Evolutionary conservation across 202 grass and related monocot genomes (phyloP), one percentile per base, ranked within the genome.

Genomic region (Eragrostis tef): DNA sequence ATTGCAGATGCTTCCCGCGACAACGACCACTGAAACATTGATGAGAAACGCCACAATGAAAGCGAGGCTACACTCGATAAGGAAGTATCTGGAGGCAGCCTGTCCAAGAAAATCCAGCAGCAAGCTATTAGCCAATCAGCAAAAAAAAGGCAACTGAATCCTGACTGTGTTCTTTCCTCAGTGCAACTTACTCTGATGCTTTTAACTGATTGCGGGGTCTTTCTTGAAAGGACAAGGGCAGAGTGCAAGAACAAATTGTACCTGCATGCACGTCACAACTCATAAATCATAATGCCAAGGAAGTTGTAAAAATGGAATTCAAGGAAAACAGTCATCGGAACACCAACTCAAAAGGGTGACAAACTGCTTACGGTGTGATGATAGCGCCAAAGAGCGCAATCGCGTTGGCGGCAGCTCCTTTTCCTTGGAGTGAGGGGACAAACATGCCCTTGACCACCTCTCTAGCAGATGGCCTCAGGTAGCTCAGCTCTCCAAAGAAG

Each of bases 201-300:
- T 69, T 90, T 88, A 7, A 78, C 84, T 42, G 93, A 90, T 57
- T 84, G 50, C 16, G 90, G 90, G 21, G 93, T 92, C 80, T 90
- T 96, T 12, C 93, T 92, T 42, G 93, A 92, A 2, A 96, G 86
- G 14, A 96, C 93, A 27, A 90, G 73, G 7, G 93, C 93, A 14
- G 93, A 96, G 67, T 96, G 93, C 85, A 96, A 54, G 80, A 96
- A 96, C 66, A 96, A 46, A 81, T 96, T 96, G 64, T 96, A 89
- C 68, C 93, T 96, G 59, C 15, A 49, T 2, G 5, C 49, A 73
- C 42, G 36, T 57, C 69, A 56, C 54, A 15, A 74, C 9, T 27
- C 57, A 13, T 61, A 61, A 61, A 61, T 61, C 57, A 6, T 14
- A 11, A 25, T 61, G 57, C 14, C 22, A 12, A 26, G 57, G 42